Base-by-base conservation (phyloP, 208 protist species). In the Crithidia brevicula region DNA sequence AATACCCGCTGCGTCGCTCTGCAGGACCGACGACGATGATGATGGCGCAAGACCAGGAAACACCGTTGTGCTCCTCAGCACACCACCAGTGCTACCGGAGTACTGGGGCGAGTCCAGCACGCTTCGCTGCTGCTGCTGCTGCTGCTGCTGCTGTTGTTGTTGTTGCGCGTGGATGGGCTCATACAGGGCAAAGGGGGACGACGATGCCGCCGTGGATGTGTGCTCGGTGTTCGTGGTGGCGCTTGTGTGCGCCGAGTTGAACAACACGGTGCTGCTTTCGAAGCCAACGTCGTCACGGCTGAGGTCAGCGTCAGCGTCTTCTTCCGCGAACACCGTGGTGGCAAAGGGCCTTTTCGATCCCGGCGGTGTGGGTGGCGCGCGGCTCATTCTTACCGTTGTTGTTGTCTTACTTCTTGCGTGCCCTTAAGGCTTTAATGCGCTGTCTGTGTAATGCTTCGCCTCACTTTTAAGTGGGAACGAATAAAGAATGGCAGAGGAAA, bases 261-360 rank as follows among this genome's bases (percentile, higher is more conserved):
- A 69, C 52, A 69, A 23, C 33, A 75, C 46, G 2, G 61, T 75
- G 22, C 10, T 51, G 23, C 43, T 54, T 27, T 75, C 69, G 31
- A 75, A 75, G 60, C 69, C 69, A 7, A 75, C 69, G 13, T 50
- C 67, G n/a, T 58, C 33, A 27, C 51, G 50, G 16, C 61, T 23
- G 0, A 45, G 45, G 3, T 51, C 57, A 7, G 8, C 50, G 15
- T 47, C 7, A 9, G 42, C 38, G 5, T 40, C 42, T 6, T 28
- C 18, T 34, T 51, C 50, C 3, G 28, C 42, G 8, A 13, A 9
- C 28, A 36, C 50, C 11, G 40, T 43, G 30, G 27, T 34, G 28
- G 22, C 36, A 23, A 15, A 60, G 4, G 28, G 5, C 8, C 6
- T 30, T 27, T 1, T 54, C 11, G 42, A 3, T 30, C 11, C 27